phyloP scores from a whole-genome alignment of 306 rosid species.

The Erythrophleum fordii region DNA sequence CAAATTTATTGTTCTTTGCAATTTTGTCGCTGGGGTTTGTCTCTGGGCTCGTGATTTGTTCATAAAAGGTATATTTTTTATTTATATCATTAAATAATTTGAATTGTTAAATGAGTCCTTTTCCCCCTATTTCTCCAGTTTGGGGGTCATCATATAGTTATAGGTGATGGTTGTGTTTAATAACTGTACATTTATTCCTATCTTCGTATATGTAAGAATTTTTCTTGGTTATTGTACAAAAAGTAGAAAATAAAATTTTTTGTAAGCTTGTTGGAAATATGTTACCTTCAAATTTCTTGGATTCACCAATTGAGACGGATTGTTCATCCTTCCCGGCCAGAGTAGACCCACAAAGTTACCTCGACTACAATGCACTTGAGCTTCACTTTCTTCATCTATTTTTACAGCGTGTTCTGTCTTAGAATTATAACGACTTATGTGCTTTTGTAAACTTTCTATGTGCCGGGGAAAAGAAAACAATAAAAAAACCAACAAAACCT shows the following conservation, averaged over 20 bases:
- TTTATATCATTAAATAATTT: not conserved
- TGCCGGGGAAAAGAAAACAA: too few relatives aligned
- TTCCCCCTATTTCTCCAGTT: not conserved
- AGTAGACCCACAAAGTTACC: not conserved
- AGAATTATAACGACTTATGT: too few relatives aligned
- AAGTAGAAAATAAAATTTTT: not conserved
- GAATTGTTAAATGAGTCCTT: not conserved
- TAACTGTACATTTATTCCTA: slow-evolving; percentile 4
- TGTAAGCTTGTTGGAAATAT: slow-evolving; percentile 28
- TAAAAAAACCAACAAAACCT: too few relatives aligned
- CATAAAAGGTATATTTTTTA: not conserved
- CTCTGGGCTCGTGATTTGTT: slow-evolving; percentile 28
- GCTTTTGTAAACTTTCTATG: too few relatives aligned
- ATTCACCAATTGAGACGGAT: not conserved
- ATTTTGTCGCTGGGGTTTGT: slow-evolving; percentile 24
- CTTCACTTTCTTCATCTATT: not conserved
- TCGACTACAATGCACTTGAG: not conserved
- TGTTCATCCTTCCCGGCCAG: not conserved
- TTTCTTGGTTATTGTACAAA: slow-evolving; percentile 11
- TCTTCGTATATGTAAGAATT: not conserved
- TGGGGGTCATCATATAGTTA: not conserved
- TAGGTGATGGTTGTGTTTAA: too few relatives aligned
- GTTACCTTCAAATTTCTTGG: slow-evolving; percentile 17
- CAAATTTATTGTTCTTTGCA: slow-evolving; percentile 22
- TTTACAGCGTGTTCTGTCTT: too few relatives aligned